phyloP scores from a whole-genome alignment of 2,329 filamentous ascomycete species.

The Zymoseptoria ardabiliae region DNA sequence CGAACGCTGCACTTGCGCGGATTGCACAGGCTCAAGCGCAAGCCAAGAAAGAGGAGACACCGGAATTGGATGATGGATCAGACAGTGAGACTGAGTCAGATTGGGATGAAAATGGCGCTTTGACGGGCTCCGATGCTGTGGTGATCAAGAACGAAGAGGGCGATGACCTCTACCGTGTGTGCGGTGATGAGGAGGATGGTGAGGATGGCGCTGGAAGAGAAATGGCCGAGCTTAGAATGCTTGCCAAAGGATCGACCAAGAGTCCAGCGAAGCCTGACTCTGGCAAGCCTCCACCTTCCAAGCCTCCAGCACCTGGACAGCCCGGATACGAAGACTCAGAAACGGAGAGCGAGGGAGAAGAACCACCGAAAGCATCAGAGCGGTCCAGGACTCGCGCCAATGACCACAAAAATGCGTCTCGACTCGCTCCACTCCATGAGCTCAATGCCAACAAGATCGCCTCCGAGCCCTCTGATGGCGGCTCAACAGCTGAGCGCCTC shows the following conservation, averaged over 20 bases:
- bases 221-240: constrained; percentile 56
- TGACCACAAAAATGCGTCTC: background rate
- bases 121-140: constrained; percentile 44
- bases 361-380: background rate
- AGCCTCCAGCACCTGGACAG: constrained; percentile 1
- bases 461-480: constrained; percentile 2
- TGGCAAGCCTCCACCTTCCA: background rate
- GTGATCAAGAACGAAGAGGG: constrained; percentile 59
- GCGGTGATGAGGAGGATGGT: constrained; percentile 57
- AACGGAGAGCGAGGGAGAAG: constrained; percentile 23
- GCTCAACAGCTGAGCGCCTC: background rate
- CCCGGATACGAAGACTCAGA: constrained; percentile 18
- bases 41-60: constrained; percentile 24
- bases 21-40: constrained; percentile 50
- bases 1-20: constrained; percentile 67
- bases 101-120: constrained; percentile 28
- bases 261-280: background rate
- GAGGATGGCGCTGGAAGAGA: constrained; percentile 53
- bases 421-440: constrained; percentile 6
- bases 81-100: constrained; percentile 42
- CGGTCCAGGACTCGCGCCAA: background rate
- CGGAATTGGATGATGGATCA: constrained; percentile 32
- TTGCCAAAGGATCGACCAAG: constrained; percentile 24
- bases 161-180: constrained; percentile 63
- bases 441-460: constrained; percentile 4